Evolutionary conservation across 768 basidiomycete species (phyloP).

Genomic region (Kwoniella bestiolae): DNA sequence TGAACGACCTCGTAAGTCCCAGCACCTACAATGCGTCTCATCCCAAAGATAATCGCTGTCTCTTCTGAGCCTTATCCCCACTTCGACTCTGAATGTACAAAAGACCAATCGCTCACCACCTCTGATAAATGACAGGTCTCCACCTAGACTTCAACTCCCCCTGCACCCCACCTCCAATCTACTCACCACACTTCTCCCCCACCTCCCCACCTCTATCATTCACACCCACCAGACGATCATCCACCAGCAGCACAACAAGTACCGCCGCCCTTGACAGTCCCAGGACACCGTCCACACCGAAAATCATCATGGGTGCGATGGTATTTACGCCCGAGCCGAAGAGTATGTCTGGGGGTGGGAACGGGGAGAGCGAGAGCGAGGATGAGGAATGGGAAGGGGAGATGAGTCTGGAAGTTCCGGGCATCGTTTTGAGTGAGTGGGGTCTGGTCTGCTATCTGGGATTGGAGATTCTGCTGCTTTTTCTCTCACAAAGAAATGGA

Average conservation of each 20-base stretch:
- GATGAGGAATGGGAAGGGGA: constrained; percentile 12
- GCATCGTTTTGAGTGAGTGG: constrained; percentile 27
- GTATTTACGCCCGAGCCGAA: constrained; percentile 11
- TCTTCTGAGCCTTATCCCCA: not conserved
- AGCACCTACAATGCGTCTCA: no score
- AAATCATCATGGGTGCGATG: constrained; percentile 26
- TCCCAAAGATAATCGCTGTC: no score
- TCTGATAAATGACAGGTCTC: constrained; percentile 20
- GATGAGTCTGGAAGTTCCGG: constrained; percentile 21
- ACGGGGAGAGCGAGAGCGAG: not conserved
- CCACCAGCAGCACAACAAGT: not conserved
- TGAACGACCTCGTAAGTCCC: constrained; percentile 25
- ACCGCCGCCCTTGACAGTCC: not conserved
- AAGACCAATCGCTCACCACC: no score
- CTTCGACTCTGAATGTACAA: not conserved
- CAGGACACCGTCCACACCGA: constrained; percentile 17
- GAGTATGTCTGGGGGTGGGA: not conserved
- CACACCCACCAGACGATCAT: constrained; percentile 8
- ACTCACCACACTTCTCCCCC: constrained; percentile 9
- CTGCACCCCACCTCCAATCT: constrained; percentile 22
- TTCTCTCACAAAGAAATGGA: no score
- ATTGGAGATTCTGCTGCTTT: no score
- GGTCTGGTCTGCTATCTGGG: no score
- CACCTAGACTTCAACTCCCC: constrained; percentile 25
- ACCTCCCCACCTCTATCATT: constrained; percentile 6